Evolutionary conservation across 2,329 filamentous ascomycete genomes (phyloP).

Genomic region (Grosmannia serpens): DNA sequence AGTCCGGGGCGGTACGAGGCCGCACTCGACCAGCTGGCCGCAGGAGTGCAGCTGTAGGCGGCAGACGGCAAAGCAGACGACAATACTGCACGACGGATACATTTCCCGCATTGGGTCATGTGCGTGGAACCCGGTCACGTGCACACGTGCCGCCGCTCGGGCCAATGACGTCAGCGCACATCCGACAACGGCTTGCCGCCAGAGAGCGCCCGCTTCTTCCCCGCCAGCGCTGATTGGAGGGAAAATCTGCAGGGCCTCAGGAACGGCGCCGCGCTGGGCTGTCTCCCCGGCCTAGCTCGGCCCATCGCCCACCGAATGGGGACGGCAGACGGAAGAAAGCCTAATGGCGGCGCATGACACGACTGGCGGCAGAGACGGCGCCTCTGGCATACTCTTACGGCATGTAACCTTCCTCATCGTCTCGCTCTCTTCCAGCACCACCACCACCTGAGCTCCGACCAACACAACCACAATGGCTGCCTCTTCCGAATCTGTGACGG

Average conservation of each 20-base stretch:
- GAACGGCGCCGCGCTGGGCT: neutral
- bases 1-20: slow-evolving; percentile 64
- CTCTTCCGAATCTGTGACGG: neutral
- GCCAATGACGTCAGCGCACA: neutral
- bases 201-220: neutral
- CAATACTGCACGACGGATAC: no score
- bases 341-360: no score
- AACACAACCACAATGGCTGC: slow-evolving; percentile 1
- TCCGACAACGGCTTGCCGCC: neutral
- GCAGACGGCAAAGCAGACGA: no score
- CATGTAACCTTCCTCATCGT: no score
- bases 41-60: slow-evolving; percentile 1
- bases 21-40: slow-evolving; percentile 46
- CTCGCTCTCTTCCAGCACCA: neutral
- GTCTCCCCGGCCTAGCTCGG: no score
- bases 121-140: neutral
- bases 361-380: no score
- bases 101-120: no score
- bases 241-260: neutral
- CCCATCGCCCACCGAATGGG: no score
- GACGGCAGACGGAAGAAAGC: no score
- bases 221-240: slow-evolving; percentile 1
- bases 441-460: neutral
- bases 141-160: neutral
- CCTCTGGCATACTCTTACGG: no score